Base-by-base conservation (phyloP, 2,329 filamentous ascomycete species). In the Penicillium vulpinum region DNA sequence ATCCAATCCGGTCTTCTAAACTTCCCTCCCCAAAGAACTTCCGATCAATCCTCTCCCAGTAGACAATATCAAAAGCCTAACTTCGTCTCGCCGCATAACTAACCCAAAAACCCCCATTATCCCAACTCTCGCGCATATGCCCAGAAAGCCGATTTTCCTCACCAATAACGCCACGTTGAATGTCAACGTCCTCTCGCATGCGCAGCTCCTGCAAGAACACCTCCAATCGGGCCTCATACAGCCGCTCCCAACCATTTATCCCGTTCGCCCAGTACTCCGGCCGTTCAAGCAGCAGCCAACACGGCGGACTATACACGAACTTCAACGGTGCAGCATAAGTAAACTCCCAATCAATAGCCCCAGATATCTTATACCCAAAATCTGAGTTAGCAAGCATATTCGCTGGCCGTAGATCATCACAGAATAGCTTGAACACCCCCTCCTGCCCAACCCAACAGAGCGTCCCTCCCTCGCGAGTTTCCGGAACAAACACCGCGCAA, bases 251-350 rank as follows among this genome's bases (percentile, higher is more conserved):
- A n/a, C n/a, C n/a, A n/a, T n/a, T n/a, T n/a, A n/a, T n/a, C n/a
- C n/a, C n/a, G n/a, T n/a, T n/a, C n/a, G n/a, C 43, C 62, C 63
- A 67, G 24, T 59, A 60, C 31, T 68, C 63, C 1, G 67, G 64
- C n/a, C 56, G 45, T 46, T 67, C 62, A 21, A 68, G 40, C 5
- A 69, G 39, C 10, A 68, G 43, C 67, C 64, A 68, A 35, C 48
- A 66, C 10, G 64, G 64, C 18, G 66, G 63, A n/a, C 54, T 54
- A 56, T 61, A 47, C 16, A 61, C 47, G 52, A 69, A 64, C n/a
- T 65, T 60, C 15, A 43, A 48, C 2, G n/a, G n/a, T n/a, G n/a
- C n/a, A n/a, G 38, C 38, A 40, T 40, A 40, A 24, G 21, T 18
- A 41, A 33, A 31, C 22, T 51, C 26, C 49, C 40, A 33, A 43